Evolutionary conservation across 2,329 filamentous ascomycete genomes (phyloP), one percentile per base, ranked within the genome.

Genomic region (Ascochyta koolunga): DNA sequence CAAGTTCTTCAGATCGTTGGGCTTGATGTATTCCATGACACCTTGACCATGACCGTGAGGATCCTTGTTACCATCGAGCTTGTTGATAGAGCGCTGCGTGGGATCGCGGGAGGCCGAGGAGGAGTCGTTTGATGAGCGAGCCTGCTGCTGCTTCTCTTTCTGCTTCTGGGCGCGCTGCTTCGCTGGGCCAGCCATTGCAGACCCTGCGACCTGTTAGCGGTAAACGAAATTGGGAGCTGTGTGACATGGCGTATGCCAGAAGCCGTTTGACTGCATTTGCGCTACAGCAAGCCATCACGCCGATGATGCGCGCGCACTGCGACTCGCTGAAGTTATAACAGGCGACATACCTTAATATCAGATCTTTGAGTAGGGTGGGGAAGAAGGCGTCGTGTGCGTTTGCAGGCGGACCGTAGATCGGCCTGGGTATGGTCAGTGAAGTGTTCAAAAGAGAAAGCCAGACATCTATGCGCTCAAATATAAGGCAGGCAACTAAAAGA

Each of bases 121-220:
- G 1, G 67, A 67, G 46, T 68, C 59, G 24, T 59, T 55, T 22
- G 66, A 64, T 27, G 70, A 73, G 41, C 59, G 61, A 22, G 66
- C 53, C 21, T 37, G 40, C 44, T 47, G 39, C 27, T 29, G 27
- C 22, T 54, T 45, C 42, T 66, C 55, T 42, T 67, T 64, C 64
- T 76, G 66, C 18, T 60, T 56, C 49, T 71, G 59, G 10, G 65
- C 66, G 37, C 67, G 71, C 38, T 66, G 65, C 68, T 76, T 77
- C 1, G 64, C 39, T 38, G 76, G 64, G 35, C 72, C 73, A 19
- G 64, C 74, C 77, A 79, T 79, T 35, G 49, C 59, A 54, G 46
- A 55, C 42, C 57, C 56, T 69, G 50, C 24, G 10, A 29, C 54
- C 46, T 53, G 56, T 69, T 54, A 71, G 65, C 41, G 52, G 39